Evolutionary conservation across 2,329 filamentous ascomycete species (phyloP).

Genomic region (Neofusicoccum parvum): DNA sequence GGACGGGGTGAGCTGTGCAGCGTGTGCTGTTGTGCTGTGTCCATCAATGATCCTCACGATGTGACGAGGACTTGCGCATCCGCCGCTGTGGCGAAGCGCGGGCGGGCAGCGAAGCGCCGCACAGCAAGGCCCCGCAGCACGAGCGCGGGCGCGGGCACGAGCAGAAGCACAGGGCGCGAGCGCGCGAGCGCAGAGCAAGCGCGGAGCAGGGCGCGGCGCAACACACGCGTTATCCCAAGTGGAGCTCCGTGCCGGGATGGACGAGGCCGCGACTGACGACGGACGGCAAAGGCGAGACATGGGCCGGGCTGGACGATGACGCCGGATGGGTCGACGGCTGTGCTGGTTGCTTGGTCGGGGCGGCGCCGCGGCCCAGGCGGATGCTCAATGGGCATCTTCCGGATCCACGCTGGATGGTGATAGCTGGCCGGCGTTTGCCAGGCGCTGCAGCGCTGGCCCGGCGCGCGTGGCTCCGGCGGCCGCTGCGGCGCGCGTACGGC

Average conservation of each 20-base stretch:
- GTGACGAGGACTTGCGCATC: conserved; percentile 11
- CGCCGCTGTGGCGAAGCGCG: conserved; percentile 19
- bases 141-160: neutral
- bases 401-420: conserved; percentile 5
- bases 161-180: neutral
- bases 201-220: conserved; percentile 12
- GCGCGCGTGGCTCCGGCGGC: too few relatives aligned
- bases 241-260: conserved; percentile 9
- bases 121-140: neutral
- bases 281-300: neutral
- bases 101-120: neutral
- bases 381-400: conserved; percentile 5
- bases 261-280: neutral
- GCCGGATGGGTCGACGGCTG: conserved; percentile 1
- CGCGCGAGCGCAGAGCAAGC: conserved; percentile 1
- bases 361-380: conserved; percentile 11
- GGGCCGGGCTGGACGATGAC: conserved; percentile 2
- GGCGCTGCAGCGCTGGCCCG: neutral
- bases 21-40: conserved; percentile 4
- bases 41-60: conserved; percentile 20
- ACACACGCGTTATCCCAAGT: conserved; percentile 4
- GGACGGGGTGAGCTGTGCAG: neutral
- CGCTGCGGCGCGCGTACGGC: neutral
- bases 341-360: neutral
- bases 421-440: neutral